These are phyloP conservation scores for Tubosaeta brunneosetosa DNA, from an alignment of 768 basidiomycete genomes.

Conservation along the genomic window DNA sequence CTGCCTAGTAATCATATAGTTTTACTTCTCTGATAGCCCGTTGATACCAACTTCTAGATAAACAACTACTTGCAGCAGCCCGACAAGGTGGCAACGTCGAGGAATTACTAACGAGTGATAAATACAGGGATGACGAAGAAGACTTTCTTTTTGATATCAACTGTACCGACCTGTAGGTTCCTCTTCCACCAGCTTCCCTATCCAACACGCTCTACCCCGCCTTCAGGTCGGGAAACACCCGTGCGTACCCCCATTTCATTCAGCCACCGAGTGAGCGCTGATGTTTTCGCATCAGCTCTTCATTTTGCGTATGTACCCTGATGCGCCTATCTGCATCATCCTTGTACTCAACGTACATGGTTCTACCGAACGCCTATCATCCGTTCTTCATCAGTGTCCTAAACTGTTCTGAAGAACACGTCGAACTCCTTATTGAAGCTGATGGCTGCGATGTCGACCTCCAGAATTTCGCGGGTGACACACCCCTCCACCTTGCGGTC, in stretches of 20 bases:
- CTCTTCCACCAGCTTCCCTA: neutral
- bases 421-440: slow-evolving; percentile 20
- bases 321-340: neutral
- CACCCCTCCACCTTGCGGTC: slow-evolving; percentile 28
- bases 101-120: slow-evolving; percentile 15
- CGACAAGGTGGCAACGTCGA: slow-evolving; percentile 24
- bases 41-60: slow-evolving; percentile 14
- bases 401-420: slow-evolving; percentile 16
- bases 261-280: slow-evolving; percentile 6
- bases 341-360: neutral
- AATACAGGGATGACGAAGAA: slow-evolving; percentile 22
- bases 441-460: slow-evolving; percentile 28
- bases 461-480: slow-evolving; percentile 22
- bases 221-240: slow-evolving; percentile 27
- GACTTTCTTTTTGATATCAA: slow-evolving; percentile 29
- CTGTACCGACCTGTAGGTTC: slow-evolving; percentile 27
- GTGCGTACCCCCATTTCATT: slow-evolving; percentile 18
- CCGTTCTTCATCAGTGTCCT: slow-evolving; percentile 11
- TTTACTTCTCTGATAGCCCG: neutral
- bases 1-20: too few species aligned
- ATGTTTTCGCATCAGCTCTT: slow-evolving; percentile 21
- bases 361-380: neutral
- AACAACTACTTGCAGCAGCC: slow-evolving; percentile 22
- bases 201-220: neutral
- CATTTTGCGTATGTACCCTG: slow-evolving; percentile 27